Evolutionary conservation across 441 rosid genomes (phyloP).

Genomic region (Syzygium malaccense): DNA sequence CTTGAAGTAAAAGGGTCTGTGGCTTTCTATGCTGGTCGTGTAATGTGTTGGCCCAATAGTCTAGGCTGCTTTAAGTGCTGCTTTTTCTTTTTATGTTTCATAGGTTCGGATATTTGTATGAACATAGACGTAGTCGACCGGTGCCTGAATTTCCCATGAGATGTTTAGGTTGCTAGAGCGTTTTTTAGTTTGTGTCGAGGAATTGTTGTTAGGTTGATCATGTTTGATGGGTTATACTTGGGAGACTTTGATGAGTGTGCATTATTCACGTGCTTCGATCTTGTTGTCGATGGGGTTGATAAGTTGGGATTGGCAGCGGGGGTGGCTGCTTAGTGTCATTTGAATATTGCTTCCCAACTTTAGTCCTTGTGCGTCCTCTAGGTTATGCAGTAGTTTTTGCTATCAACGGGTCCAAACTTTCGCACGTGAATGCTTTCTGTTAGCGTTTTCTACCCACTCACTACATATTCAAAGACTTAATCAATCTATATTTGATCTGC

Average conservation of each 20-base stretch:
- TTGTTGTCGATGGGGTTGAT: rapidly evolving
- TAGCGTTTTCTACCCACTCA: not conserved
- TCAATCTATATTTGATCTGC: not conserved
- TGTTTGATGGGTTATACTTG: not conserved
- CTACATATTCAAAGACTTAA: not conserved
- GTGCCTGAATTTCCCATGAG: not conserved
- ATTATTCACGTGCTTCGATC: not conserved
- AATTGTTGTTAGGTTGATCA: not conserved
- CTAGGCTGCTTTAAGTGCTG: not conserved
- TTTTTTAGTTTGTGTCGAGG: not conserved
- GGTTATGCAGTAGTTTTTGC: not conserved
- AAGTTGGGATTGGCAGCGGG: not conserved
- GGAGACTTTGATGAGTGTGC: not conserved
- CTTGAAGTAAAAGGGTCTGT: not conserved
- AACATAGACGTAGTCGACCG: not conserved
- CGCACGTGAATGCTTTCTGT: not conserved
- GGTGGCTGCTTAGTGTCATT: not conserved
- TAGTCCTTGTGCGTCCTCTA: not conserved
- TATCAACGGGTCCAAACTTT: not conserved
- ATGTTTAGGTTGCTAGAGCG: not conserved
- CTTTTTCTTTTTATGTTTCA: not conserved
- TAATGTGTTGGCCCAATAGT: not conserved
- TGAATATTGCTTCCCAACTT: not conserved
- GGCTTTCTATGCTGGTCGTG: not conserved
- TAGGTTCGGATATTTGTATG: not conserved